Evolutionary conservation across 2,329 filamentous ascomycete genomes (phyloP).

Genomic region (Phyllosticta paracitricarpa): DNA sequence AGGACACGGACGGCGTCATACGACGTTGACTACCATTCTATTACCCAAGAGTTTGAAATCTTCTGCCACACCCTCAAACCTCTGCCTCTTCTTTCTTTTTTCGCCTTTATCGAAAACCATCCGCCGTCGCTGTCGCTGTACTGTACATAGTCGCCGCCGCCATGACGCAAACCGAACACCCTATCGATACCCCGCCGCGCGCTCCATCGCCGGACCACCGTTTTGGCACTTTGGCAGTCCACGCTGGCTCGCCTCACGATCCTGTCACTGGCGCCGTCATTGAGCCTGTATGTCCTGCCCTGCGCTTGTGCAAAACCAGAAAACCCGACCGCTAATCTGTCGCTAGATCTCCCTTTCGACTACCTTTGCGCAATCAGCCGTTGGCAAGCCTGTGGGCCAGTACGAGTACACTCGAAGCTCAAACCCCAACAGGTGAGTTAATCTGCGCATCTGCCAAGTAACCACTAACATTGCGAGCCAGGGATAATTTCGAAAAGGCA

Average conservation of each 20-base stretch:
- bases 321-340: slow-evolving; percentile 8
- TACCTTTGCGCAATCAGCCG: slow-evolving; percentile 84
- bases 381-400: slow-evolving; percentile 75
- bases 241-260: slow-evolving; percentile 86
- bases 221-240: slow-evolving; percentile 91
- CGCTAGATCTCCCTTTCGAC: slow-evolving; percentile 80
- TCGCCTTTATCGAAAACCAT: not conserved
- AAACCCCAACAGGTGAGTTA: slow-evolving; percentile 68
- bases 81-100: not conserved
- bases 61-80: not conserved
- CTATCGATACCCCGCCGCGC: slow-evolving; percentile 63
- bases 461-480: slow-evolving; percentile 15
- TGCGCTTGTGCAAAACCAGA: slow-evolving; percentile 2
- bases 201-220: slow-evolving; percentile 63
- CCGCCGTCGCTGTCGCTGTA: not conserved
- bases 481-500: slow-evolving; percentile 85
- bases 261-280: slow-evolving; percentile 90
- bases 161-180: slow-evolving; percentile 38
- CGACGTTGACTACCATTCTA: not conserved
- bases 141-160: slow-evolving; percentile 4
- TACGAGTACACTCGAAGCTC: slow-evolving; percentile 92
- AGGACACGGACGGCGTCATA: not conserved
- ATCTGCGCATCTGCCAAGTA: not conserved
- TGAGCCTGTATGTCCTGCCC: slow-evolving; percentile 50
- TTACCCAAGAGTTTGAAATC: not conserved